A percentile compares a stretch with the other conserved stretches of the same genome.
Conservation (phyloP, 75 land plant species). For the Pseudotsuga menziesii region DNA sequence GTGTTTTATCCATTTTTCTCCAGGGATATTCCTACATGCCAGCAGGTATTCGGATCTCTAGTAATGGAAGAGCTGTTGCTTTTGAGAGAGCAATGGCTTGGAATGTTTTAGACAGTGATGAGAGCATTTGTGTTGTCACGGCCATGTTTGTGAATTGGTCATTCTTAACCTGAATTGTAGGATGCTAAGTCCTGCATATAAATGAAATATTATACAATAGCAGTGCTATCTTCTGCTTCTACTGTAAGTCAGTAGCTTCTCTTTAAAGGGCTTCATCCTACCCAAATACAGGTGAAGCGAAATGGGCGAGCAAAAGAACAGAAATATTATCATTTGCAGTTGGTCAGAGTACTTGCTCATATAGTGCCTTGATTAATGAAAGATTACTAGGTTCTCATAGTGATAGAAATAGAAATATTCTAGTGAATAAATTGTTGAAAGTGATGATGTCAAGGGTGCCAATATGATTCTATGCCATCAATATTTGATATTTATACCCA, state of each 20-base stretch:
- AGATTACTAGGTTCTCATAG: neutral
- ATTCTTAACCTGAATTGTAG: slow-evolving; percentile 21
- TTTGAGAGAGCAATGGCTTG: slow-evolving; percentile 26
- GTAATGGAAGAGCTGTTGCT: slow-evolving; percentile 25
- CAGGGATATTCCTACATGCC: slow-evolving; percentile 25
- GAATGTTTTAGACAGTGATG: slow-evolving; percentile 16
- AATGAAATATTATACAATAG: neutral
- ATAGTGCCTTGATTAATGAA: neutral
- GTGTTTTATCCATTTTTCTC: neutral
- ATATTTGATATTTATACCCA: neutral
- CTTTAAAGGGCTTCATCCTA: too few species aligned
- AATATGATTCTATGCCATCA: neutral
- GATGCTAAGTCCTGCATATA: neutral
- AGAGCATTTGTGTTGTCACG: slow-evolving; percentile 6
- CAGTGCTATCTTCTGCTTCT: neutral
- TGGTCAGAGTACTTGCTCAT: neutral
- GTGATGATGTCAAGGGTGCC: neutral
- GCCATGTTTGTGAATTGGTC: slow-evolving; percentile 42
- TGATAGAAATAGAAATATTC: neutral
- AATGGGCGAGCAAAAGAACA: neutral
- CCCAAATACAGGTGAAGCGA: neutral
- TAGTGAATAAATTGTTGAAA: neutral
- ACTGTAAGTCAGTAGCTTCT: neutral
- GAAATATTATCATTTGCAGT: neutral
- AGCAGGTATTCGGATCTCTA: slow-evolving; percentile 19